Evolutionary conservation across 192 early-diverging fungal genomes (phyloP).

Genomic region (Backusella sp.): DNA sequence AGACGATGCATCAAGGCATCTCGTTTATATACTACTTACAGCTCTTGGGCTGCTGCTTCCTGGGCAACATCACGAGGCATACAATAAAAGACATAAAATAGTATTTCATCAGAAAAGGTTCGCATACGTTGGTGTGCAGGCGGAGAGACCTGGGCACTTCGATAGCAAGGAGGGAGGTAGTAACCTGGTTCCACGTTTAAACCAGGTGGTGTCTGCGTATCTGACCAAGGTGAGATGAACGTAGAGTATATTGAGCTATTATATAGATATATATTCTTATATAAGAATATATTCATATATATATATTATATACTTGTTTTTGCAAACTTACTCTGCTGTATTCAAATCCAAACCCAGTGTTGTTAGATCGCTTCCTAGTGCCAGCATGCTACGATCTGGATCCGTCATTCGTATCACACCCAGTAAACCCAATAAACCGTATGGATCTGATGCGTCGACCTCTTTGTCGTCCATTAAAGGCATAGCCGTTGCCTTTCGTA

Average conservation of each 20-base stretch:
- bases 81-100: constrained; percentile 17
- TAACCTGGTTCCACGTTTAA: constrained; percentile 45
- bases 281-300: too few relatives aligned
- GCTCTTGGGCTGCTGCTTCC: neutral
- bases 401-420: constrained; percentile 77
- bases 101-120: neutral
- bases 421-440: constrained; percentile 82
- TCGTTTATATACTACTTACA: neutral
- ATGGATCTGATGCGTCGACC: constrained; percentile 50
- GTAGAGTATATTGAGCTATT: constrained; percentile 69
- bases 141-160: neutral
- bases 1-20: neutral
- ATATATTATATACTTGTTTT: too few relatives aligned
- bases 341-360: constrained; percentile 77
- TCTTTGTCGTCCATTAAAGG: neutral
- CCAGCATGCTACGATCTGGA: constrained; percentile 74
- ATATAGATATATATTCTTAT: neutral
- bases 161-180: neutral
- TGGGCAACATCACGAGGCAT: neutral
- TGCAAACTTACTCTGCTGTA: constrained; percentile 58
- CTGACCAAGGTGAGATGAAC: constrained; percentile 90
- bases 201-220: constrained; percentile 60
- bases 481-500: neutral
- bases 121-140: neutral
- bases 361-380: constrained; percentile 87